These are phyloP conservation scores for Pythium pyrilobum DNA, from an alignment of 352 stramenopile genomes.

Conservation along the genomic window DNA sequence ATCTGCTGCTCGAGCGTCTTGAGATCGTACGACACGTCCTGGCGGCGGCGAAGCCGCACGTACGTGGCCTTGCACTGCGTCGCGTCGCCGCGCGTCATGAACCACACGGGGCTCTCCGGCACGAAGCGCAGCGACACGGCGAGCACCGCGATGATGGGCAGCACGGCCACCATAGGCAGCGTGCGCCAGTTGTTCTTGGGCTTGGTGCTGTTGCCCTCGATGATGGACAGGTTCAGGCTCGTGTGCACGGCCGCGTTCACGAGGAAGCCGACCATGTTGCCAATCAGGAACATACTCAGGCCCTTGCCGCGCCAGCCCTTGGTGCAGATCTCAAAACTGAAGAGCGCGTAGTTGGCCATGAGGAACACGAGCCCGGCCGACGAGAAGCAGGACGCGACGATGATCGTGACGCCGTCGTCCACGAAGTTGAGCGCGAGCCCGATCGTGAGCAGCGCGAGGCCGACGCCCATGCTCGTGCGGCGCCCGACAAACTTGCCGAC, in stretches of 20 bases:
- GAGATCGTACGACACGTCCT: slow-evolving; percentile 66
- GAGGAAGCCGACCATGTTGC: slow-evolving; percentile 63
- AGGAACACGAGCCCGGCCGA: slow-evolving; percentile 59
- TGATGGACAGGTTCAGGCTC: slow-evolving; percentile 32
- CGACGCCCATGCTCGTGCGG: slow-evolving; percentile 53
- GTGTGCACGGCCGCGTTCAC: slow-evolving; percentile 54
- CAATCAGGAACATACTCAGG: slow-evolving; percentile 75
- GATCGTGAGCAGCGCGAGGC: slow-evolving; percentile 38
- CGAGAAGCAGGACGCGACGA: slow-evolving; percentile 46
- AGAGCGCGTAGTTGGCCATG: slow-evolving; percentile 71
- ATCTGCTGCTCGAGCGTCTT: slow-evolving; percentile 51
- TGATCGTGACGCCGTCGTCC: slow-evolving; percentile 39
- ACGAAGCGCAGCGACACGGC: slow-evolving; percentile 56
- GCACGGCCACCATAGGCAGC: slow-evolving; percentile 54
- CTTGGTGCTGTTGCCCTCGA: slow-evolving; percentile 30
- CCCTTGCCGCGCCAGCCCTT: slow-evolving; percentile 86
- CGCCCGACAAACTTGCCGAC: slow-evolving; percentile 59
- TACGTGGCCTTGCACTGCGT: slow-evolving; percentile 47
- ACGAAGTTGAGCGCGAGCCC: slow-evolving; percentile 62
- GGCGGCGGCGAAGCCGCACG: slow-evolving; percentile 53
- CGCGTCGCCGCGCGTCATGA: slow-evolving; percentile 34
- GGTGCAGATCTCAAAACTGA: slow-evolving; percentile 84
- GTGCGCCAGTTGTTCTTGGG: slow-evolving; percentile 56
- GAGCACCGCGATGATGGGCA: slow-evolving; percentile 55
- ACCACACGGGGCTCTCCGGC: slow-evolving; percentile 78